phyloP scores from a whole-genome alignment of 23 red algal species.

The Gracilaria vermiculophylla region DNA sequence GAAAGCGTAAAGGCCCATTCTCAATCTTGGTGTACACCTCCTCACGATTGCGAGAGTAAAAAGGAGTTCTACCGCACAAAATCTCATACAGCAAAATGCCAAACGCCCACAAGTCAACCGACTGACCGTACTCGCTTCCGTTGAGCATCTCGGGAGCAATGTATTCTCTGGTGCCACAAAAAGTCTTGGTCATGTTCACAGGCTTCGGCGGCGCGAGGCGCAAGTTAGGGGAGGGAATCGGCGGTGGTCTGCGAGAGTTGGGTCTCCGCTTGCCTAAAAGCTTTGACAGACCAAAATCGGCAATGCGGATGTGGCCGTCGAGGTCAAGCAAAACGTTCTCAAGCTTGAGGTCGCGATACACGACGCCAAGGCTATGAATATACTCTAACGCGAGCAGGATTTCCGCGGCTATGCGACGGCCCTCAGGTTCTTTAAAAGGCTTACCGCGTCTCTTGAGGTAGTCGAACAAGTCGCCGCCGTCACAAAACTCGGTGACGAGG shows the following conservation, averaged over 20 bases:
- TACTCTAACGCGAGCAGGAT: slow-evolving; percentile 84
- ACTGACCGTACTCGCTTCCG: slow-evolving; percentile 77
- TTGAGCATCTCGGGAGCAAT: slow-evolving; percentile 85
- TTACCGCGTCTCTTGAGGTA: slow-evolving; percentile 75
- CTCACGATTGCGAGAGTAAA: slow-evolving; percentile 79
- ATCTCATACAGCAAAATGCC: slow-evolving; percentile 88
- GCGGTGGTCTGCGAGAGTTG: slow-evolving; percentile 33
- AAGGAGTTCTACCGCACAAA: slow-evolving; percentile 81
- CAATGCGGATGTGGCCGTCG: slow-evolving; percentile 82
- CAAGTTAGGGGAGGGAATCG: slow-evolving; percentile 19
- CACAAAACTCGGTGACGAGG: slow-evolving; percentile 92
- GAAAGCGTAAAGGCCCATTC: slow-evolving; percentile 69
- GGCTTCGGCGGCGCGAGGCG: slow-evolving; percentile 45
- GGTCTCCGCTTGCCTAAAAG: slow-evolving; percentile 63
- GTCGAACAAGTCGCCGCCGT: slow-evolving; percentile 89
- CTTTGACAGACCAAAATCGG: slow-evolving; percentile 88
- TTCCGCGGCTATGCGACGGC: slow-evolving; percentile 72
- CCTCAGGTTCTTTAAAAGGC: slow-evolving; percentile 63
- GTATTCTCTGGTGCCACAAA: slow-evolving; percentile 90
- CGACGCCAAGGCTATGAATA: slow-evolving; percentile 81
- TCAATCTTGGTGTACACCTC: slow-evolving; percentile 83
- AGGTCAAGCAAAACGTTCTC: slow-evolving; percentile 91
- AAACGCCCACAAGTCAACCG: slow-evolving; percentile 91
- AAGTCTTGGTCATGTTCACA: slow-evolving; percentile 75
- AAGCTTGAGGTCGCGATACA: slow-evolving; percentile 90